phyloP scores from a whole-genome alignment of 176 grass and related monocot genomes.

The Paspalum notatum region DNA sequence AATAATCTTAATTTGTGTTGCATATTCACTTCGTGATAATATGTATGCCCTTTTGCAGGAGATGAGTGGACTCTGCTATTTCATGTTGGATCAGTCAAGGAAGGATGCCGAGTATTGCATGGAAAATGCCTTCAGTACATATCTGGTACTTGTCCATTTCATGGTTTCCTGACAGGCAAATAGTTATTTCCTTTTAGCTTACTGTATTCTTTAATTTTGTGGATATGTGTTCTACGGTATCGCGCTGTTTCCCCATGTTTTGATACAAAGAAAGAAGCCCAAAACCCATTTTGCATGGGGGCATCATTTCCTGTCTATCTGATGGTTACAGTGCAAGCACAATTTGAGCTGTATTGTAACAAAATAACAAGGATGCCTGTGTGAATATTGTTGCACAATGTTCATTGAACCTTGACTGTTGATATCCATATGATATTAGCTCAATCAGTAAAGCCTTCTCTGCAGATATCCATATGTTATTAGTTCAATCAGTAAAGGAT shows the following conservation, averaged over 20 bases:
- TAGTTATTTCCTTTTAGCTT: constrained; percentile 18
- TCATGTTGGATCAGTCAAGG: constrained; percentile 98
- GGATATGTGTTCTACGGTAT: constrained; percentile 14
- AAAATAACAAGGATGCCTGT: constrained; percentile 19
- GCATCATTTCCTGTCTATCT: not conserved
- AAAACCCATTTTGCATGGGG: constrained; percentile 18
- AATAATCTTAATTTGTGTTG: constrained; percentile 23
- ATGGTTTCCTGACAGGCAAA: constrained; percentile 30
- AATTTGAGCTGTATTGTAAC: not conserved
- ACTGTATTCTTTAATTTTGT: constrained; percentile 4
- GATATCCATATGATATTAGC: not conserved
- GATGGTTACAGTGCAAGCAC: not conserved
- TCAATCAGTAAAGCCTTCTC: not conserved
- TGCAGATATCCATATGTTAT: constrained; percentile 8
- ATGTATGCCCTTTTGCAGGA: constrained; percentile 66
- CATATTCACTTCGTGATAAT: constrained; percentile 39
- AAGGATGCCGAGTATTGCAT: constrained; percentile 96
- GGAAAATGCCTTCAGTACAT: constrained; percentile 92
- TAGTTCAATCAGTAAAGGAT: constrained; percentile 1
- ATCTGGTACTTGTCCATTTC: constrained; percentile 70
- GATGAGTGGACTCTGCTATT: constrained; percentile 92
- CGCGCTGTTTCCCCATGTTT: constrained; percentile 8
- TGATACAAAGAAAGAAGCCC: not conserved
- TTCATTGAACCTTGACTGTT: not conserved
- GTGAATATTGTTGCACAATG: not conserved